phyloP scores from a whole-genome alignment of 2,329 filamentous ascomycete genomes.

The Tothia fuscella region DNA sequence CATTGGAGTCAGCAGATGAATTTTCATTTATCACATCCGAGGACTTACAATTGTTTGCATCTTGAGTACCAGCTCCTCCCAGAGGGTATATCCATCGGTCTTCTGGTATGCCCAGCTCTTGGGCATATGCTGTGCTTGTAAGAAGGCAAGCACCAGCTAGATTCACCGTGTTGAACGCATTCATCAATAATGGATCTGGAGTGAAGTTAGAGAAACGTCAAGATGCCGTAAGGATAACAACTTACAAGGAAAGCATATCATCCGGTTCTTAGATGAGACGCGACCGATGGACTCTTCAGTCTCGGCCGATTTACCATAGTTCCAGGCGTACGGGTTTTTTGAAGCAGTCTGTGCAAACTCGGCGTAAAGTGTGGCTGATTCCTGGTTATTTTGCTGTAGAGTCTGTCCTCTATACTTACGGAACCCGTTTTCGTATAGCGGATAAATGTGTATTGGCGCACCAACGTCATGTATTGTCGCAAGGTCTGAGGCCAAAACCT shows the following conservation, averaged over 20 bases:
- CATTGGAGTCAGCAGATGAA: neutral
- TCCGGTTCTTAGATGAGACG: conserved; percentile 45
- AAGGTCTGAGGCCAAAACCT: too few species aligned
- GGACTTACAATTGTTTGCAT: conserved; percentile 41
- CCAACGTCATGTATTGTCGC: conserved; percentile 48
- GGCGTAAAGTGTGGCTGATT: conserved; percentile 49
- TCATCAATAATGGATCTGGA: conserved; percentile 55
- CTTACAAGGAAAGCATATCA: conserved; percentile 58
- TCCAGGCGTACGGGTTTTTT: conserved; percentile 45
- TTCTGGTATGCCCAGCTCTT: conserved; percentile 40
- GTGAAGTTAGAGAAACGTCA: neutral
- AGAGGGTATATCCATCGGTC: conserved; percentile 52
- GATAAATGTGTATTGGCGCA: conserved; percentile 54
- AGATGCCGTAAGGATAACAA: conserved; percentile 6
- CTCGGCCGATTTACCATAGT: conserved; percentile 34
- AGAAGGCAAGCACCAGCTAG: conserved; percentile 49
- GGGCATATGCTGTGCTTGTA: conserved; percentile 45
- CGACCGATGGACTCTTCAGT: conserved; percentile 41
- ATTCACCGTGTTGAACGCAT: conserved; percentile 59
- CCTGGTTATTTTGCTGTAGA: conserved; percentile 42
- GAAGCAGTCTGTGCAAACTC: conserved; percentile 47
- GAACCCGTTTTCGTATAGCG: conserved; percentile 54
- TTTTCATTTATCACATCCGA: neutral
- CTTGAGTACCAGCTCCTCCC: conserved; percentile 50
- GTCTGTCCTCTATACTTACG: conserved; percentile 45